A percentile compares a stretch with the other conserved stretches of the same genome.
phyloP scores from a whole-genome alignment of 2,329 filamentous ascomycete genomes.

The Aureobasidium namibiae region DNA sequence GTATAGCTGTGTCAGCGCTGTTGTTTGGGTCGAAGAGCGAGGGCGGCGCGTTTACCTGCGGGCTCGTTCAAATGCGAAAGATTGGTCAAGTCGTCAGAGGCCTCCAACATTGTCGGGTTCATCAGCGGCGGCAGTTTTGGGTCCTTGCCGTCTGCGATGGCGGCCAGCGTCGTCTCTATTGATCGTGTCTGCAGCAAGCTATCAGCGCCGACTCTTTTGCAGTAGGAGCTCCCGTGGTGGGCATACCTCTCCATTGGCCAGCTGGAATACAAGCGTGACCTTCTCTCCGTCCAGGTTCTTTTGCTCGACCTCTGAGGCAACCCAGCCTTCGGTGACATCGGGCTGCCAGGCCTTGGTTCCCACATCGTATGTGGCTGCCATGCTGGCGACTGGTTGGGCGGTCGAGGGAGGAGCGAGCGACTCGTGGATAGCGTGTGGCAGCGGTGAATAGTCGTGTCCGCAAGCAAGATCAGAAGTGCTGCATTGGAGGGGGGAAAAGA shows the following conservation, averaged over 20 bases:
- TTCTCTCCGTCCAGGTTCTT: conserved; percentile 80
- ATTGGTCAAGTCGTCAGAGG: conserved; percentile 95
- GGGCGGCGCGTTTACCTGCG: conserved; percentile 59
- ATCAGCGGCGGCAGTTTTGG: conserved; percentile 81
- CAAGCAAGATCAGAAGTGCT: neutral
- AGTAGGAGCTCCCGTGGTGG: neutral
- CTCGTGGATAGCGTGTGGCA: neutral
- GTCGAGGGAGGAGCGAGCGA: neutral
- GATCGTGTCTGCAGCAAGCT: conserved; percentile 59
- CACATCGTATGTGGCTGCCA: conserved; percentile 93
- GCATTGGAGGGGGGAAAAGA: neutral
- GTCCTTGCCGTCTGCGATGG: conserved; percentile 69
- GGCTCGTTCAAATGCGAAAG: conserved; percentile 97
- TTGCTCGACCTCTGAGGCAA: conserved; percentile 86
- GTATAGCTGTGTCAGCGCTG: conserved; percentile 22
- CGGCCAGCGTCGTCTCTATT: conserved; percentile 67
- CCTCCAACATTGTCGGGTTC: conserved; percentile 97
- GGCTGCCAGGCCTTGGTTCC: conserved; percentile 98
- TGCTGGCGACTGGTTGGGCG: conserved; percentile 31
- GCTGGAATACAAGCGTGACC: conserved; percentile 75
- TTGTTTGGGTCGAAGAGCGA: conserved; percentile 13
- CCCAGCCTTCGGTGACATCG: conserved; percentile 91
- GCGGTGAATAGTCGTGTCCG: conserved; percentile 4
- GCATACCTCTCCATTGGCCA: conserved; percentile 85
- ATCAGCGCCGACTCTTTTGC: neutral